Evolutionary conservation across 768 basidiomycete genomes (phyloP), one percentile per base, ranked within the genome.

Genomic region (Trametopsis cervina): DNA sequence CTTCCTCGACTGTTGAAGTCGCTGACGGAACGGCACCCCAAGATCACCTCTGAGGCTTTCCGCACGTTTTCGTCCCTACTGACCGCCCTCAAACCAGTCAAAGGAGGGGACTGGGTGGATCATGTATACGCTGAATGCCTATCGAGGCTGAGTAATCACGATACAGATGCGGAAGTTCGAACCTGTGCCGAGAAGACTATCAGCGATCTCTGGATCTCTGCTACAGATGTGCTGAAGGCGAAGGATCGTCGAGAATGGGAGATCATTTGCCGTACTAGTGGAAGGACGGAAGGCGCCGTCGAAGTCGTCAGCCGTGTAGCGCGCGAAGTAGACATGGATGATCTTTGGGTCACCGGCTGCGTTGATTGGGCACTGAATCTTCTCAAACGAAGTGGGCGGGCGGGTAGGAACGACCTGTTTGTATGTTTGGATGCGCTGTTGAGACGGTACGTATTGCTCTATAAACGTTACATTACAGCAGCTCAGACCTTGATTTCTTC

Each of bases 121-220:
- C 59, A 69, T 9, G 72, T 96, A 3, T 96, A 94, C 63, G 69
- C 77, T 6, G 83, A 90, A 53, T 83, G 89, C 9, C 69, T 87
- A 3, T 63, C 69, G 18, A 75, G 90, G 44, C 67, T 99, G 29
- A 76, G 70, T 42, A 84, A 77, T 40, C 81, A 87, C 51, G 88
- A 94, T 55, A 94, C 94, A 1, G 95, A 98, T 62, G 82, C 87
- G 3, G 94, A 96, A 54, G 90, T 98, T 18, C 79, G 92, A 29
- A 74, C 76, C 21, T 80, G 77, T 53, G 92, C 92, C 0, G 85
- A 97, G 57, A 81, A 85, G 25, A 81, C 80, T 42, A 75, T 95
- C 38, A 93, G 85, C 1, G 85, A 92, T 60, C 68, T 98, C 7
- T 90, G 96, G 83, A 76, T 90, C 43, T 84, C 82, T 55, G 90